Conservation (phyloP, 495 filamentous ascomycete genomes). For the Hyaloscypha finlandica region DNA sequence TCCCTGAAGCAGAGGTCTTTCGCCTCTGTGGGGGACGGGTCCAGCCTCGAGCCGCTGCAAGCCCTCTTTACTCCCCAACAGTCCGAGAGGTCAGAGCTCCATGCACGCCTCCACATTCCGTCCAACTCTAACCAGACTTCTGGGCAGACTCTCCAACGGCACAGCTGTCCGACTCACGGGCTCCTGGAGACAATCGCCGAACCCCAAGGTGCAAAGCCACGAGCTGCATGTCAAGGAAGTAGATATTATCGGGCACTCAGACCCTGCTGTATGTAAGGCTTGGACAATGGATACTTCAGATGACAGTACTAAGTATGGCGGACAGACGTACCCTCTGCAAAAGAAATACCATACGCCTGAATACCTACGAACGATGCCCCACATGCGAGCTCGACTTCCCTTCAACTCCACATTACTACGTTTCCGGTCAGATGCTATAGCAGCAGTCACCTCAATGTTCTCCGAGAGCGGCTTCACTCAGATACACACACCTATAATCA, state of each 20-base stretch:
- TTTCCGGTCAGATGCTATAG: slow-evolving; percentile 78
- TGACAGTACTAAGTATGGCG: background rate
- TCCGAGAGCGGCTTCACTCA: slow-evolving; percentile 71
- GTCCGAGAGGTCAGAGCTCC: slow-evolving; percentile 64
- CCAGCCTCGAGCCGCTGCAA: slow-evolving; percentile 76
- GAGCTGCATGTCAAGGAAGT: slow-evolving; percentile 76
- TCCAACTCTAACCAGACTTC: background rate
- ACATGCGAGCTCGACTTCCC: slow-evolving; percentile 83
- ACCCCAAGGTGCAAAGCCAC: slow-evolving; percentile 68
- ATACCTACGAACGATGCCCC: slow-evolving; percentile 84
- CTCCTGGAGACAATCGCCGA: slow-evolving; percentile 71
- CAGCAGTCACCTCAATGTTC: slow-evolving; percentile 74
- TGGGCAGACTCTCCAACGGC: slow-evolving; percentile 72
- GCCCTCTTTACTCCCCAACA: slow-evolving; percentile 75
- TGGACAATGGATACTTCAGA: background rate
- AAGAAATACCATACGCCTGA: slow-evolving; percentile 44
- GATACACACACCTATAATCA: slow-evolving; percentile 90
- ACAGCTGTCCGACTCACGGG: slow-evolving; percentile 79
- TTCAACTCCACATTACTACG: slow-evolving; percentile 78
- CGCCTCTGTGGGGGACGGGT: slow-evolving; percentile 85
- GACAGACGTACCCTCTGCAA: slow-evolving; percentile 32
- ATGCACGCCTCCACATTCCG: slow-evolving; percentile 12
- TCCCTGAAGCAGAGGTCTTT: slow-evolving; percentile 84
- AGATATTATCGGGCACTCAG: slow-evolving; percentile 70
- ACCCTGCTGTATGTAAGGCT: slow-evolving; percentile 66